phyloP scores from a whole-genome alignment of 257 asterid genomes.

The Nicotiana obtusifolia region DNA sequence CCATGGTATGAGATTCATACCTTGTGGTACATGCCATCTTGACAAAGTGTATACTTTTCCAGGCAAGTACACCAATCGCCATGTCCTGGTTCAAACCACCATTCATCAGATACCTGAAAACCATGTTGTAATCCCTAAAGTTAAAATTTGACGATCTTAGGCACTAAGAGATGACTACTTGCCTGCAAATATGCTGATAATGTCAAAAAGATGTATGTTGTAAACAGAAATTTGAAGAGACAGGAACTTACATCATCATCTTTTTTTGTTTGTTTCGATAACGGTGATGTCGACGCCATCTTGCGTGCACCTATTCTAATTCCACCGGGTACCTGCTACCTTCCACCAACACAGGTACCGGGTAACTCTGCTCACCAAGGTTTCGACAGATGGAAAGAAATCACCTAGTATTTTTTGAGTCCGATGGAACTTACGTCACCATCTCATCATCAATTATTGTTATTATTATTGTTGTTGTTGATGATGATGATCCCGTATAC shows the following conservation, averaged over 20 bases:
- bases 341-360: too few relatives aligned
- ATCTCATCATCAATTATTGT: neutral
- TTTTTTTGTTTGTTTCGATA: too few relatives aligned
- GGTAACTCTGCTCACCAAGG: too few relatives aligned
- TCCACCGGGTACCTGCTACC: too few relatives aligned
- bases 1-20: conserved; percentile 29
- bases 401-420: too few relatives aligned
- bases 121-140: conserved; percentile 9
- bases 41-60: conserved; percentile 80
- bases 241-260: neutral
- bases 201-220: neutral
- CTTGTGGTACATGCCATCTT: conserved; percentile 94
- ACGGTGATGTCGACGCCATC: too few relatives aligned
- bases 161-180: neutral
- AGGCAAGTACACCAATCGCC: conserved; percentile 99
- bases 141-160: conserved; percentile 5
- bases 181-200: neutral
- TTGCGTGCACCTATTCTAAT: too few relatives aligned
- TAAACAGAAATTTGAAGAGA: neutral
- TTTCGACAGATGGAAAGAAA: too few relatives aligned
- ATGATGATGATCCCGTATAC: neutral
- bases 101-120: conserved; percentile 70
- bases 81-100: conserved; percentile 99
- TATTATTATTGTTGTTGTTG: neutral
- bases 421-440: neutral